Evolutionary conservation across 495 filamentous ascomycete species (phyloP).

Genomic region (Sporormia fimetaria): DNA sequence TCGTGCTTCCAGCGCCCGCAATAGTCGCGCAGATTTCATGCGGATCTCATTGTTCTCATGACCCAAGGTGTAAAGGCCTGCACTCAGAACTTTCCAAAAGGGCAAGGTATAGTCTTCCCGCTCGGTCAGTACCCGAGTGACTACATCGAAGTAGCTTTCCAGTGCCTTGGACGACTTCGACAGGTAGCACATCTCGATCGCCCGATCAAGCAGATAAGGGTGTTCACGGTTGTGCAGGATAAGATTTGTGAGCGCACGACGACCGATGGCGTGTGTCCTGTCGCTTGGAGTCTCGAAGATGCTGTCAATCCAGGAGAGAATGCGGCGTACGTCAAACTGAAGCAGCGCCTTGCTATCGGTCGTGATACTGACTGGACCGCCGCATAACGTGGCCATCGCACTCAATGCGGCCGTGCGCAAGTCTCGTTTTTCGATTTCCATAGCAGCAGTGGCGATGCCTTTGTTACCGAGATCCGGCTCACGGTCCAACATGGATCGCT

Average conservation of each 20-base stretch:
- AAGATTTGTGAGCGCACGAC: constrained; percentile 78
- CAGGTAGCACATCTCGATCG: constrained; percentile 79
- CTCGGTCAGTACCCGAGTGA: constrained; percentile 74
- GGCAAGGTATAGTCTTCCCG: constrained; percentile 65
- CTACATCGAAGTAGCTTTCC: constrained; percentile 91
- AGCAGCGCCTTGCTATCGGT: constrained; percentile 73
- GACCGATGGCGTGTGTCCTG: constrained; percentile 81
- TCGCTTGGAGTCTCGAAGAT: constrained; percentile 88
- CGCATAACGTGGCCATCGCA: constrained; percentile 89
- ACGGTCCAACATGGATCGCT: constrained; percentile 61
- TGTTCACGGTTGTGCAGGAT: constrained; percentile 82
- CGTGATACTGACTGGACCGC: constrained; percentile 76
- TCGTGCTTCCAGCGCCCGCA: constrained; percentile 72
- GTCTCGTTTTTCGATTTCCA: constrained; percentile 93
- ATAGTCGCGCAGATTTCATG: constrained; percentile 75
- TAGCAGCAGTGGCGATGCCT: constrained; percentile 67
- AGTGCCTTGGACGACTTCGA: constrained; percentile 66
- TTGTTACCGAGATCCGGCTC: constrained; percentile 56
- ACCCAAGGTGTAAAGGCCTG: constrained; percentile 81
- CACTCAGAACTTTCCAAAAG: constrained; percentile 81
- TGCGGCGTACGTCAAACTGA: constrained; percentile 81
- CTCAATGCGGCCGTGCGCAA: constrained; percentile 81
- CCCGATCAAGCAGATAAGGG: constrained; percentile 70
- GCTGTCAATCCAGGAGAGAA: constrained; percentile 87
- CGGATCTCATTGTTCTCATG: constrained; percentile 79